phyloP scores from a whole-genome alignment of 2,329 filamentous ascomycete species.

The Chrysosporium queenslandicum region DNA sequence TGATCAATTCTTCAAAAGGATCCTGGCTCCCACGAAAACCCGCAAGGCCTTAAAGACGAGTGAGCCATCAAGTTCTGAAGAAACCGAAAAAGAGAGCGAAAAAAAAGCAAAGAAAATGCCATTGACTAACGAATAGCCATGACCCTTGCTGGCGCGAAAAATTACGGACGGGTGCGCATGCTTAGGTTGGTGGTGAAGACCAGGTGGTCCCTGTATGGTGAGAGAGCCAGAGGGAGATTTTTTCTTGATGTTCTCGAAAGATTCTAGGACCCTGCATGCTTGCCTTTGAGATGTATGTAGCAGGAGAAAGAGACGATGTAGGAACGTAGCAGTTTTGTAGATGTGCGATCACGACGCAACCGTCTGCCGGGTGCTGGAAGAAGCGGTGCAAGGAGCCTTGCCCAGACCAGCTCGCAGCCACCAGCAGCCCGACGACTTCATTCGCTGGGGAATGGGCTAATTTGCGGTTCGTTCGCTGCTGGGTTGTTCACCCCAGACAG shows the following conservation, averaged over 20 bases:
- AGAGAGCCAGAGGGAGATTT: background rate
- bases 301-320: too few species aligned
- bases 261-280: background rate
- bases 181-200: background rate
- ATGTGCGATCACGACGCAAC: too few species aligned
- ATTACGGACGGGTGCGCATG: background rate
- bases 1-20: background rate
- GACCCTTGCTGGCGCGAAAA: conserved; percentile 8
- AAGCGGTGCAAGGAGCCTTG: too few species aligned
- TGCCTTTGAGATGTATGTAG: too few species aligned
- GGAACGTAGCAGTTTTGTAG: too few species aligned
- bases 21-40: background rate
- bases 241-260: background rate
- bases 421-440: too few species aligned
- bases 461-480: background rate
- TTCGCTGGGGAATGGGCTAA: too few species aligned
- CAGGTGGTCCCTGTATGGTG: background rate
- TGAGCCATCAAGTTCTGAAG: background rate
- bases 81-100: background rate
- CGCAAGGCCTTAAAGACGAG: background rate
- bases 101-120: background rate
- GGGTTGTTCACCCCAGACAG: background rate
- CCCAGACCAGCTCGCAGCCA: too few species aligned
- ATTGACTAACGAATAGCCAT: background rate
- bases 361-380: too few species aligned